Base-by-base conservation (phyloP, 1,284 basidiomycete genomes). In the Ustilago sp. region DNA sequence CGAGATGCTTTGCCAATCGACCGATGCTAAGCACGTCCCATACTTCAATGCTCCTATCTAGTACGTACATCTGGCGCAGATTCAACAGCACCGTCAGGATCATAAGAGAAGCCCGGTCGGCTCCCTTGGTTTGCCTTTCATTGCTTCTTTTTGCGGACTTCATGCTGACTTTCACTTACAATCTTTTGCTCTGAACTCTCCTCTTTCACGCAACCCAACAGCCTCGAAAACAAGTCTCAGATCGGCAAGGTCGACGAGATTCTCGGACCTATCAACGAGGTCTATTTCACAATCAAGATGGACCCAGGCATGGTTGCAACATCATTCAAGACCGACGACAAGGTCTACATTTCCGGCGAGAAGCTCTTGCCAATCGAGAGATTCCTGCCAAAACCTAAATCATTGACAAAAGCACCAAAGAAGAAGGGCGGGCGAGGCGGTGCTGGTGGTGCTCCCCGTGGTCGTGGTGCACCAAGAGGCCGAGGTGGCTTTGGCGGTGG, bases 41-140 rank as follows among this genome's bases (percentile, higher is more conserved):
- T 97, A 97, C 88, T 99, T 99, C 89, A 99, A 99, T 87, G 96
- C 97, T 0, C 96, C 97, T 61, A 97, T 99, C 86, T 99, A 98
- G 80, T 84, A 73, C 50, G 83, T 79, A 50, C n/a, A n/a, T 19
- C 23, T 7, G 6, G 43, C n/a, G 6, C 6, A 45, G n/a, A 19
- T 8, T 45, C 4, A 19, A 45, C 17, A 15, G 43, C 43, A 45
- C 19, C 43, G 4, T 8, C n/a, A 6, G 11, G 1, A 19, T 45
- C 0, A 1, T 45, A 1, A 19, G 43, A n/a, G 43, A 6, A 45
- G 11, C n/a, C 1, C n/a, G 3, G 17, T 19, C 17, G n/a, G 43
- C 5, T 41, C 13, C 43, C 23, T 28, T 45, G n/a, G n/a, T 1
- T 7, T 3, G 13, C 36, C 5, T 38, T 19, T 11, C 7, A 8